These are phyloP conservation scores for Halenospora varia DNA, from an alignment of 495 filamentous ascomycete genomes.

Conservation along the genomic window DNA sequence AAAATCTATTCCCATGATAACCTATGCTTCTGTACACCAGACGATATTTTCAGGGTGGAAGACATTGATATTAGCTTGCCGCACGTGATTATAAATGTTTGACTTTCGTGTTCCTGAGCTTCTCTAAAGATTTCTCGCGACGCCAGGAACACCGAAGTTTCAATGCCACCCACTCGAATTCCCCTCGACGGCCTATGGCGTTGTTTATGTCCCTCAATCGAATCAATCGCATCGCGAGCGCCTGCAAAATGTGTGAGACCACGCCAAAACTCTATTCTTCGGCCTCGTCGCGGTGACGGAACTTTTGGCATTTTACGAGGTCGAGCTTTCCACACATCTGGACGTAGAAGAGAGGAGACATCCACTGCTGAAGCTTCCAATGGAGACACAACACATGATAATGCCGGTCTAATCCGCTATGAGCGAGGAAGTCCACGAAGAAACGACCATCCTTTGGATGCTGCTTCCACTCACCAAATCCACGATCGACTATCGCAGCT, in stretches of 20 bases:
- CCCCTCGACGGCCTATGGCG: constrained; percentile 62
- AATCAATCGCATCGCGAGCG: constrained; percentile 21
- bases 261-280: constrained; percentile 8
- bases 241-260: constrained; percentile 17
- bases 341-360: neutral
- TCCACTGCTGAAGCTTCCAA: too few species aligned
- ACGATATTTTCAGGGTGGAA: too few species aligned
- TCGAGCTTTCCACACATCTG: constrained; percentile 15
- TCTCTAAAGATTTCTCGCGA: constrained; percentile 5
- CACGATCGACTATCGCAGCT: constrained; percentile 43
- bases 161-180: constrained; percentile 30
- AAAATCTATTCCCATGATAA: too few species aligned
- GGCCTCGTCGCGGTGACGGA: neutral
- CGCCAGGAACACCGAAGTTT: constrained; percentile 5
- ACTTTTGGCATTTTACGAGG: neutral
- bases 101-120: constrained; percentile 5
- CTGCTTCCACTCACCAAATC: neutral
- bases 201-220: constrained; percentile 60
- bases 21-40: too few species aligned
- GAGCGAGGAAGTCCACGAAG: too few species aligned
- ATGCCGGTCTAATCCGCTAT: neutral
- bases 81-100: too few species aligned
- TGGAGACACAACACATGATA: neutral
- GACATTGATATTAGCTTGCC: too few species aligned
- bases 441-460: neutral